A percentile compares a stretch with the other conserved stretches of the same genome.
These are phyloP conservation scores for Leavenworthia alabamica DNA, from an alignment of 345 rosid genomes.

Conservation along the genomic window DNA sequence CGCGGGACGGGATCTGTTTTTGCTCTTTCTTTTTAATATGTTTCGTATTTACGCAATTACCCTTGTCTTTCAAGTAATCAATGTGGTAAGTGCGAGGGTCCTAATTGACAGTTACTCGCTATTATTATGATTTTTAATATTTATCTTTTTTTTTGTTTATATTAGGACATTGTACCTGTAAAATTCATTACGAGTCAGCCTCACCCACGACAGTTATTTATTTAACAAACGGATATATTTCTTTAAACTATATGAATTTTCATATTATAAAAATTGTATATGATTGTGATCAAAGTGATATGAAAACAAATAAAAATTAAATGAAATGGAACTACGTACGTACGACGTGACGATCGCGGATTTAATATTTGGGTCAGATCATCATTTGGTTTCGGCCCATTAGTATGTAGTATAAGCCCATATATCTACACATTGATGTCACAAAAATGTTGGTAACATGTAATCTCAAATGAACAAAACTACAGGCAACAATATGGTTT, in stretches of 20 bases:
- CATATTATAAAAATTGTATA: background rate
- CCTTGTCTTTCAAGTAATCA: slow-evolving; percentile 18
- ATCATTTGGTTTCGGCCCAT: background rate
- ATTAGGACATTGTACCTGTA: background rate
- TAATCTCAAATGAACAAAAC: background rate
- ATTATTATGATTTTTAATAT: background rate
- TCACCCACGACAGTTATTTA: background rate
- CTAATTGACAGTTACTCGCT: background rate
- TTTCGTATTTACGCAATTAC: background rate
- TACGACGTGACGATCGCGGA: background rate
- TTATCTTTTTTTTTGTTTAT: background rate
- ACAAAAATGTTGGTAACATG: background rate
- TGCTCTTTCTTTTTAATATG: too few relatives aligned
- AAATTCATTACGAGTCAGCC: slow-evolving; percentile 10
- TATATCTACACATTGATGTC: background rate
- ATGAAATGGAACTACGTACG: background rate
- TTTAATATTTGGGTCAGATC: background rate
- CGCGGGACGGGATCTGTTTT: slow-evolving; percentile 29
- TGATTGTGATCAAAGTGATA: background rate
- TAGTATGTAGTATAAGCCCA: background rate
- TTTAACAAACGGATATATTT: background rate
- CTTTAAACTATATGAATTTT: background rate
- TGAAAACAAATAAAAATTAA: background rate
- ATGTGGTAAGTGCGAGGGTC: slow-evolving; percentile 1
- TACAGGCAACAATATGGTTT: background rate